These are phyloP conservation scores for Cyberlindnera lachancei DNA, from an alignment of 805 yeast species.

Conservation along the genomic window DNA sequence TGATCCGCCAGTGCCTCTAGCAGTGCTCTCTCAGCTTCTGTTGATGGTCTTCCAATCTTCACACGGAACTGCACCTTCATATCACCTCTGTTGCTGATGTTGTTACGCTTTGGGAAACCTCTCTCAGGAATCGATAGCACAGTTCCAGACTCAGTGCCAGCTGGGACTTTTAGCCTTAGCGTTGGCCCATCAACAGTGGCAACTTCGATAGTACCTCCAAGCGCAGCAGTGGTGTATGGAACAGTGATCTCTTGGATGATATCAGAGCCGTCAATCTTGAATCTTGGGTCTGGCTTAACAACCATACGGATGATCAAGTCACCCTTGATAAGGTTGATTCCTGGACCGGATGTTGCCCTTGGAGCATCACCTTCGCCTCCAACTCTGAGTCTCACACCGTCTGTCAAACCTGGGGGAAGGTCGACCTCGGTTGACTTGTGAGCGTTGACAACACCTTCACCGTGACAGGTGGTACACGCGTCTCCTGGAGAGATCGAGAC, in stretches of 20 bases:
- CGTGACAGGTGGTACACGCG: slow-evolving; percentile 76
- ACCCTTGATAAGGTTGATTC: slow-evolving; percentile 67
- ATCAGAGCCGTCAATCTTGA: slow-evolving; percentile 59
- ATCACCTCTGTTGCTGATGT: slow-evolving; percentile 63
- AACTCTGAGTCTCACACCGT: slow-evolving; percentile 78
- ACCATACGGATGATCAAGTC: slow-evolving; percentile 79
- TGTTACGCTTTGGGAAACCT: slow-evolving; percentile 69
- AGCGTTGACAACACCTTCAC: slow-evolving; percentile 73
- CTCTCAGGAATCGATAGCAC: slow-evolving; percentile 70
- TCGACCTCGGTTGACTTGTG: slow-evolving; percentile 71
- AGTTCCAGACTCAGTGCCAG: slow-evolving; percentile 78
- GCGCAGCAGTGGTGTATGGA: slow-evolving; percentile 91
- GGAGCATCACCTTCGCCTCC: slow-evolving; percentile 92
- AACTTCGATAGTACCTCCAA: slow-evolving; percentile 87
- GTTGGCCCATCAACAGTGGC: slow-evolving; percentile 83
- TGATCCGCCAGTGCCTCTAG: slow-evolving; percentile 94
- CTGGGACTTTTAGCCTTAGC: slow-evolving; percentile 69
- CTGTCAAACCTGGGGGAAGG: slow-evolving; percentile 81
- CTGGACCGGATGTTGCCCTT: slow-evolving; percentile 61
- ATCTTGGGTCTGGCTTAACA: slow-evolving; percentile 67
- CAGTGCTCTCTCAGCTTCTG: slow-evolving; percentile 79
- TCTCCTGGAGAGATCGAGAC: slow-evolving; percentile 61
- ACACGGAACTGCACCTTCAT: slow-evolving; percentile 70
- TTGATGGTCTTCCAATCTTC: slow-evolving; percentile 63
- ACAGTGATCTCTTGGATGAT: slow-evolving; percentile 59